phyloP scores from a whole-genome alignment of 148 eudicot genomes.

The Fagopyrum esculentum region DNA sequence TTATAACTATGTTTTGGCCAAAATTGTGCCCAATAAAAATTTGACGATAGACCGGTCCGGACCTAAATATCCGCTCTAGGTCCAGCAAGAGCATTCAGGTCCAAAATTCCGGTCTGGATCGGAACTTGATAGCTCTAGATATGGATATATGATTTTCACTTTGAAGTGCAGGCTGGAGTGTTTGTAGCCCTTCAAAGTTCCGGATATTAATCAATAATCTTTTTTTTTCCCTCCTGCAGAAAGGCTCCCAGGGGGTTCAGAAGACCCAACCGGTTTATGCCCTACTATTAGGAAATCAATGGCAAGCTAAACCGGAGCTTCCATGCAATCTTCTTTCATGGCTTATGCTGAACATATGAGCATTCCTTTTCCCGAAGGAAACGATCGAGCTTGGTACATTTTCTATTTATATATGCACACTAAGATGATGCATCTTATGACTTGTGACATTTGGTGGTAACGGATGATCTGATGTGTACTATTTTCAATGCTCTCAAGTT shows the following conservation, averaged over 20 bases:
- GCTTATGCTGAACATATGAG: background rate
- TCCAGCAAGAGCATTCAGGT: no score
- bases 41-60: no score
- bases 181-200: no score
- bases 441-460: background rate
- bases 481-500: background rate
- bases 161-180: no score
- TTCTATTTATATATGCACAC: background rate
- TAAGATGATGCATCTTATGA: background rate
- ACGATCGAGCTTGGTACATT: background rate
- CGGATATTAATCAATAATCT: no score
- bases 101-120: no score
- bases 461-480: background rate
- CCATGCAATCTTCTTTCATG: background rate
- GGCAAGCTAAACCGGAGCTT: background rate
- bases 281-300: background rate
- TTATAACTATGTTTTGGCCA: no score
- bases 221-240: background rate
- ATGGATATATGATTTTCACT: no score
- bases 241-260: constrained; percentile 10
- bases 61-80: no score
- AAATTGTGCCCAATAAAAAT: no score
- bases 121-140: no score
- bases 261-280: constrained; percentile 13
- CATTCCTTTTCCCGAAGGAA: background rate